Base-by-base conservation (phyloP, 73 alveolate genomes). In the Blepharisma stoltei region DNA sequence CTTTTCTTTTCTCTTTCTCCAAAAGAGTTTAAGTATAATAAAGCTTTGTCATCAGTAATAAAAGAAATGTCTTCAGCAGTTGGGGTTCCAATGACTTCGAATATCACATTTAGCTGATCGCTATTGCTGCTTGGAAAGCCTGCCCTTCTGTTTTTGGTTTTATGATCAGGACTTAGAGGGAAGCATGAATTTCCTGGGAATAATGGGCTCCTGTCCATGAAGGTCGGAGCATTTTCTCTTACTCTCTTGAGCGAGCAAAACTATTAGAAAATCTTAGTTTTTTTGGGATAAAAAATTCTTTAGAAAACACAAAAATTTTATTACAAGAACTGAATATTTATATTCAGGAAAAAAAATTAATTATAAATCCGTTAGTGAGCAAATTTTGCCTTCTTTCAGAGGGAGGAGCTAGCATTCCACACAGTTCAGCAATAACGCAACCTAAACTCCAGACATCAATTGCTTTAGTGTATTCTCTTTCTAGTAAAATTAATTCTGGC, bases 401-500 rank as follows among this genome's bases (percentile, higher is more conserved):
- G n/a, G n/a, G n/a, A n/a, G n/a, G n/a, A n/a, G n/a, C n/a, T n/a
- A 95, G 91, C 98, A 95, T 93, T 77, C 94, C 94, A 86, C 92
- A 84, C 53, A 95, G 83, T 75, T 95, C 98, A 25, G 96, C 99
- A 86, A 95, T 90, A 54, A 95, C 83, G 78, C 99, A 95, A 32
- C 99, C 99, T 25, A 95, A 92, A 37, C 97, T 88, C 99, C 99
- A 95, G 52, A 95, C 91, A 78, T 95, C 99, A n/a, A 95, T 95
- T 6, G 98, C 95, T 6, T 97, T 93, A 21, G 97, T 92, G 85
- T 95, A 95, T 83, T 95, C 97, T 27, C 92, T 95, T 83, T 95
- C 99, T n/a, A 95, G 83, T 54, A 95, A 86, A 77, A 95, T 95
- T 27, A 95, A 86, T 86, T 95, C 99, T 7, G 99, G 99, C 6